phyloP scores from a whole-genome alignment of 192 early-diverging fungal genomes.

The Lobosporangium transversale region DNA sequence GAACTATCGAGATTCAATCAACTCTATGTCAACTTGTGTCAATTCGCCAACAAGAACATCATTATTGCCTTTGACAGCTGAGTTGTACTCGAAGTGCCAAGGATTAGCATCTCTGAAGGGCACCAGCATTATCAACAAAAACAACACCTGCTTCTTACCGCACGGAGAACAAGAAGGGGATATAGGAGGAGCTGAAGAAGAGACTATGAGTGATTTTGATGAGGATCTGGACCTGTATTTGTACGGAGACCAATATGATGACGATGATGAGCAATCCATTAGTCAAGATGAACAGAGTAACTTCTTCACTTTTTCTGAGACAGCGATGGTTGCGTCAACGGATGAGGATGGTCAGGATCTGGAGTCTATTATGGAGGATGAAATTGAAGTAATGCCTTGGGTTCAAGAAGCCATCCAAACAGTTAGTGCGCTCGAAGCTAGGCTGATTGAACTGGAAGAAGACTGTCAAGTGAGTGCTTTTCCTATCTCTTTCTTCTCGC shows the following conservation, averaged over 20 bases:
- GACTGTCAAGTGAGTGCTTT: conserved; percentile 13
- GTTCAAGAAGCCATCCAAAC: conserved; percentile 30
- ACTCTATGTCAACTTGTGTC: conserved; percentile 13
- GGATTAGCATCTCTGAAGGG: too few relatives aligned
- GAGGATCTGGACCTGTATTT: background rate
- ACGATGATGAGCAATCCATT: too few relatives aligned
- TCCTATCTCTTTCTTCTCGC: background rate
- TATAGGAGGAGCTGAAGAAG: background rate
- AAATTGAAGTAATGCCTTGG: conserved; percentile 22
- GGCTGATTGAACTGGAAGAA: conserved; percentile 30
- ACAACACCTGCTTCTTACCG: background rate
- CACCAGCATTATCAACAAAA: background rate
- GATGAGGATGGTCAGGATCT: background rate
- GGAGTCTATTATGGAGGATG: background rate
- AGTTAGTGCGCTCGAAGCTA: conserved; percentile 14
- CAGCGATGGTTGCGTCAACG: background rate
- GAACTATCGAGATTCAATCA: background rate
- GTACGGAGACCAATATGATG: too few relatives aligned
- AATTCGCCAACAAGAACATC: conserved; percentile 6
- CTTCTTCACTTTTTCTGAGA: background rate
- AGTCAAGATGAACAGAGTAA: background rate
- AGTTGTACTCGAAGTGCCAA: conserved; percentile 3
- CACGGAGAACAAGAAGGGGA: background rate
- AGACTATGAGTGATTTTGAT: background rate
- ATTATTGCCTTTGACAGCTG: background rate